Percentiles rank a stretch among this genome's conserved stretches.
These are phyloP conservation scores for Candida koratica DNA, from an alignment of 805 yeast species.

Conservation along the genomic window DNA sequence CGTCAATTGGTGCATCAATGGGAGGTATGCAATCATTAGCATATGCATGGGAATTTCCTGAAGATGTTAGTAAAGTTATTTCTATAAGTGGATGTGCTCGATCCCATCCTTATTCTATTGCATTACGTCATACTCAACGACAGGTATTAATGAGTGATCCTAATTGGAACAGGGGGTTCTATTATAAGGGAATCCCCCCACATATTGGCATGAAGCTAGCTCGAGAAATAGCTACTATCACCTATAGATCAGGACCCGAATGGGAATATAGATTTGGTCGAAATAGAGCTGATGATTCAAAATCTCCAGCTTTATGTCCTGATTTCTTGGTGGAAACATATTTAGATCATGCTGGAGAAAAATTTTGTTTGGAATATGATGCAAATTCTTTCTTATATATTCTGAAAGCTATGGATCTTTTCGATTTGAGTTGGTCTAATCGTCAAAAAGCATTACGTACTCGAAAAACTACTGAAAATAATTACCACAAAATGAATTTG, in stretches of 20 bases:
- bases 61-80: constrained; percentile 65
- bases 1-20: constrained; percentile 88
- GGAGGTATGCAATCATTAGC: constrained; percentile 99
- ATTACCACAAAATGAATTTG: constrained; percentile 11
- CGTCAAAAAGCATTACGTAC: constrained; percentile 40
- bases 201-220: constrained; percentile 94
- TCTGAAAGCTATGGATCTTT: constrained; percentile 92
- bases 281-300: constrained; percentile 74
- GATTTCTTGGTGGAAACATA: constrained; percentile 91
- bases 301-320: constrained; percentile 85
- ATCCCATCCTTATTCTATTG: constrained; percentile 91
- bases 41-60: constrained; percentile 78
- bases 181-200: constrained; percentile 78
- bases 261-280: constrained; percentile 94
- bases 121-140: constrained; percentile 88
- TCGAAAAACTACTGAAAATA: constrained; percentile 36
- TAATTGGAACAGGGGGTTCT: constrained; percentile 88
- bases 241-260: constrained; percentile 94
- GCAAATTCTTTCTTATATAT: constrained; percentile 84
- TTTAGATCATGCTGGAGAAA: constrained; percentile 91
- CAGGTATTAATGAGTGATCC: constrained; percentile 94
- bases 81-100: constrained; percentile 91
- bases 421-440: constrained; percentile 63
- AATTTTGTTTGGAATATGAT: constrained; percentile 86
- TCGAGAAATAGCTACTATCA: constrained; percentile 88